Base-by-base conservation (phyloP, 192 early-diverging fungal genomes). In the Podila horticola region DNA sequence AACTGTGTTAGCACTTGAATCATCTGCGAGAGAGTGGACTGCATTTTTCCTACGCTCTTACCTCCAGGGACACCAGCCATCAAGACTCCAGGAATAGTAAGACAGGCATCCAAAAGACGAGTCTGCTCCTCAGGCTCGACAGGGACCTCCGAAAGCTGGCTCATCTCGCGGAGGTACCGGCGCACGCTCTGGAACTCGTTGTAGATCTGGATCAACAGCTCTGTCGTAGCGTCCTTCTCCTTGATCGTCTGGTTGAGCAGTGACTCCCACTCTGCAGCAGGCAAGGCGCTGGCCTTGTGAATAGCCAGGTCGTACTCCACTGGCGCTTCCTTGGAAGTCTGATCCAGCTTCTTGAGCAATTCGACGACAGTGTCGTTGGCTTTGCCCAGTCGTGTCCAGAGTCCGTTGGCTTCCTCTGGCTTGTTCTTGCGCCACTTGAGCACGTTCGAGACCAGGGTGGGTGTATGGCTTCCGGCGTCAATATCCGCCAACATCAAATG, bases 41-140 rank as follows among this genome's bases (percentile, higher is more conserved):
- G n/a, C 20, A 48, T 26, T 50, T 17, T 5, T 34, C n/a, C 34
- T 4, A 33, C 3, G 15, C 2, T 48, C 62, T 83, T 85, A 94
- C 91, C 93, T 58, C 98, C 98, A 24, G 98, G 98, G 5, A 99
- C 97, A 26, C 96, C 97, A 20, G 95, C 93, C 91, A 96, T 93
- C 22, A 98, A 71, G 11, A 96, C 92, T 57, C 98, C 98, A 51
- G 94, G 90, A 5, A 93, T 85, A 7, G 83, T 66, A 73, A 92
- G 86, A 72, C 94, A 97, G 4, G 92, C 91, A 84, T 98, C 94
- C 34, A 99, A 77, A 51, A 99, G 83, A 8, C 86, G 66, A 4
- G 97, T 97, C 74, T 99, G 98, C 71, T 92, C 88, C 2, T 82
- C 74, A 0, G 98, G 98, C 71, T 99, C 98, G 57, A 99, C 93